A percentile compares a stretch with the other conserved stretches of the same genome.
Evolutionary conservation across 2,329 filamentous ascomycete genomes (phyloP).

Genomic region (Onygena corvina): DNA sequence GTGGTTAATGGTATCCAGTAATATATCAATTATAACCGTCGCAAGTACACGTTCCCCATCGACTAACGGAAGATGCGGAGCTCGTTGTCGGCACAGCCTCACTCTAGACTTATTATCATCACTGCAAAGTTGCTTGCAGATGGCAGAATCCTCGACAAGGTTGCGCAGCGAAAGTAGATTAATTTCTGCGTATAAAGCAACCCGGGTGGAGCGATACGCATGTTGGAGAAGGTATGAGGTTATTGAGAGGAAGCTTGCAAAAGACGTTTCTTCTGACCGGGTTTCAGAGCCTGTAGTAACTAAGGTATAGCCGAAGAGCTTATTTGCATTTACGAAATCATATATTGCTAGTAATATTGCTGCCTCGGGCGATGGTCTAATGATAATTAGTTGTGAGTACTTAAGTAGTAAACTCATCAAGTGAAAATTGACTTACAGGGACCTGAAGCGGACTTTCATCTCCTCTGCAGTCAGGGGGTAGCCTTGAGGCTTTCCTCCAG

Average conservation of each 20-base stretch:
- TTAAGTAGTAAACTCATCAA: neutral
- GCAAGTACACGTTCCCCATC: slow-evolving; percentile 61
- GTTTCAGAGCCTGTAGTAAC: slow-evolving; percentile 51
- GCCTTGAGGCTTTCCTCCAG: slow-evolving; percentile 50
- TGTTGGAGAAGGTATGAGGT: slow-evolving; percentile 91
- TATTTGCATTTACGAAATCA: slow-evolving; percentile 89
- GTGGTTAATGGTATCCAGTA: slow-evolving; percentile 86
- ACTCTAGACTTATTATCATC: slow-evolving; percentile 62
- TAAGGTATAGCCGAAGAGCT: slow-evolving; percentile 80
- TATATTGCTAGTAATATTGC: slow-evolving; percentile 75
- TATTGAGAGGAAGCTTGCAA: slow-evolving; percentile 72
- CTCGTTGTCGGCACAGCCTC: slow-evolving; percentile 76
- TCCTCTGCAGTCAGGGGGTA: slow-evolving; percentile 61
- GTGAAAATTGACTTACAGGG: slow-evolving; percentile 49
- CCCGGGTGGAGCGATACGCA: slow-evolving; percentile 68
- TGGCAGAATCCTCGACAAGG: slow-evolving; percentile 68
- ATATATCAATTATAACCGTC: slow-evolving; percentile 67
- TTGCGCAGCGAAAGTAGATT: slow-evolving; percentile 76
- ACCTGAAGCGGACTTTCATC: slow-evolving; percentile 66
- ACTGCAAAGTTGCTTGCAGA: slow-evolving; percentile 75
- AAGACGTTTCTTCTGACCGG: slow-evolving; percentile 57
- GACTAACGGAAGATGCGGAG: slow-evolving; percentile 68
- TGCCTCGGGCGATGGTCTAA: slow-evolving; percentile 65
- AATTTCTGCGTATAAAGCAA: slow-evolving; percentile 71
- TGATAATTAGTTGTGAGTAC: slow-evolving; percentile 13